These are phyloP conservation scores for Fusarium circinatum DNA, from an alignment of 2,329 filamentous ascomycete species.

Conservation along the genomic window DNA sequence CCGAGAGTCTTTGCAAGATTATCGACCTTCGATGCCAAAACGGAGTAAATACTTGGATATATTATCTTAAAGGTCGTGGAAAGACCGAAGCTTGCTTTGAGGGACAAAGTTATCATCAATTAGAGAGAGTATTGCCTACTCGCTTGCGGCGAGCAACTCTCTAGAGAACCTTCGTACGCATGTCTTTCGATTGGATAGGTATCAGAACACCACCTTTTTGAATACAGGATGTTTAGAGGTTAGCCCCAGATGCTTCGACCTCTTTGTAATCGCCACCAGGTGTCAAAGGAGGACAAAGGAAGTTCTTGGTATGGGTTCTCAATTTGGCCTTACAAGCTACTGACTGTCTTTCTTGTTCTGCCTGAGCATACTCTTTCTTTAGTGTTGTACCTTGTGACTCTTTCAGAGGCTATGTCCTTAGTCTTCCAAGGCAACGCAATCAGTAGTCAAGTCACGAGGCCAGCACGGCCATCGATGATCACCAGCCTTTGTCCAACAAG, in stretches of 20 bases:
- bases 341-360: not conserved
- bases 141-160: not conserved
- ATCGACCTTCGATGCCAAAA: not conserved
- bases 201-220: not conserved
- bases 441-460: slow-evolving; percentile 10
- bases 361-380: not conserved
- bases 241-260: not conserved
- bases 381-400: not conserved
- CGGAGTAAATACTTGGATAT: not conserved
- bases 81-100: not conserved
- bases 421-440: slow-evolving; percentile 1
- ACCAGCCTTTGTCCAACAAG: not conserved
- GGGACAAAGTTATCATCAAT: too few species aligned
- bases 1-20: not conserved
- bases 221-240: not conserved
- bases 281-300: not conserved
- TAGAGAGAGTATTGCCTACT: not conserved
- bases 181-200: not conserved
- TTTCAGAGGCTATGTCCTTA: not conserved
- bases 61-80: not conserved
- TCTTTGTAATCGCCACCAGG: not conserved
- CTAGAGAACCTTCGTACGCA: not conserved
- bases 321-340: not conserved
- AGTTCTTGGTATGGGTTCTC: not conserved
- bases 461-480: not conserved